Evolutionary conservation across 208 protist species (phyloP), one percentile per base, ranked within the genome.

Genomic region (Strigomonas galati): DNA sequence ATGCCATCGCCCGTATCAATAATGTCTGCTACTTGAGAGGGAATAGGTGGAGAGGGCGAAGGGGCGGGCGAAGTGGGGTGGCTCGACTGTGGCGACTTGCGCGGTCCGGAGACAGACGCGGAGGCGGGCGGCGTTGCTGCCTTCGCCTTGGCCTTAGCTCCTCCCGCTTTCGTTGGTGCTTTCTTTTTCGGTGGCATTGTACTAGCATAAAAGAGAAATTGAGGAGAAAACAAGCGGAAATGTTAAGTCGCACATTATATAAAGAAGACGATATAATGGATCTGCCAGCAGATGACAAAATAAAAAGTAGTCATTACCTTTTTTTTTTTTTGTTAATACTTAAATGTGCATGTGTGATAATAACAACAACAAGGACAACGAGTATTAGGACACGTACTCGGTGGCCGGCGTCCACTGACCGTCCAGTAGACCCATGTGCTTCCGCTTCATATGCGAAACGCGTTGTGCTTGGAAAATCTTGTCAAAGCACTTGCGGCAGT

Each of bases 401-500:
- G 82, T 53, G 31, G 84, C 76, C 0, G 89, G 85, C 26, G 89
- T 91, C 89, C 89, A 95, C 21, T 71, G 78, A n/a, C 89, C 89
- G 55, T 95, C 89, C 5, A 92, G 70, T 19, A 95, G 62, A 15
- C 76, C 63, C 27, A 95, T 76, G 21, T 76, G 77, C 1, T 72
- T 72, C 23, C 66, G 67, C 72, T 92, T 92, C 12, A 87, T 40
- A n/a, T 65, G 79, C 17, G 68, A 59, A 15, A 65, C 52, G 0
- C 81, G 78, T 24, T 76, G 58, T 32, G 69, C 74, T 46, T 88
- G 81, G 14, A 95, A 37, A 30, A 92, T 57, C 0, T 74, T 73
- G 44, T 93, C 76, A 65, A 95, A 82, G 49, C 90, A 95, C 56
- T 89, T 93, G 56, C 75, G 75, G 67, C 90, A 95, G 68, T 95